Evolutionary conservation across 1,139 yeast genomes (phyloP), one percentile per base, ranked within the genome.

Genomic region (Candida mesenterica): DNA sequence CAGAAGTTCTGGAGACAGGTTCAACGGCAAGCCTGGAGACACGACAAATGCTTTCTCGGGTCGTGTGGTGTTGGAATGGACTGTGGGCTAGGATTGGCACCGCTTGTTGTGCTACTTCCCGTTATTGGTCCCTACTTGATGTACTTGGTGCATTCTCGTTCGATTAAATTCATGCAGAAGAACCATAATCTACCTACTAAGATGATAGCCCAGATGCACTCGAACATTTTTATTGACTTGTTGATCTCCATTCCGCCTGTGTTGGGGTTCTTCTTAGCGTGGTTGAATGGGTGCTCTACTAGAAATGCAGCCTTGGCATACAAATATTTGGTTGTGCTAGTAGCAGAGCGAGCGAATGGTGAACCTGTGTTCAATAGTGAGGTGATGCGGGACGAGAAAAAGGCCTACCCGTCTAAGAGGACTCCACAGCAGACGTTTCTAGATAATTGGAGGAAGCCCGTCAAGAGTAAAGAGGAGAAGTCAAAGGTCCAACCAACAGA

Each of bases 241-340:
- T 48, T 85, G 24, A 76, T 89, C 28, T 73, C 92, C 2, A 63
- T 90, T 28, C 82, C 92, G 0, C 97, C 97, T 0, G 50, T 88
- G 3, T 59, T 89, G 25, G 97, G 97, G 1, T 68, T 79, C 3
- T 60, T 88, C 31, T 75, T 88, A 40, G 68, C 86, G 10, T 90
- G 95, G 89, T 45, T 90, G 57, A 77, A 86, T 55, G 85, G 82
- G 1, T 85, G 96, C 52, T 85, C 95, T n/a, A 85, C 96, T 0
- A 65, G 96, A 49, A 90, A 89, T 57, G 95, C 96, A 0, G 88
- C 89, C 0, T 51, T 86, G 50, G 69, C 87, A 5, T 88, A 79
- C 54, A 71, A 68, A 17, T 67, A 64, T 41, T 53, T 77, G 33
- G 56, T 59, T n/a, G 59, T 64, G 34, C 48, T 64, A 38, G 67